Conservation (phyloP, 176 grass and related monocot species). For the Bothriochloa decipiens region DNA sequence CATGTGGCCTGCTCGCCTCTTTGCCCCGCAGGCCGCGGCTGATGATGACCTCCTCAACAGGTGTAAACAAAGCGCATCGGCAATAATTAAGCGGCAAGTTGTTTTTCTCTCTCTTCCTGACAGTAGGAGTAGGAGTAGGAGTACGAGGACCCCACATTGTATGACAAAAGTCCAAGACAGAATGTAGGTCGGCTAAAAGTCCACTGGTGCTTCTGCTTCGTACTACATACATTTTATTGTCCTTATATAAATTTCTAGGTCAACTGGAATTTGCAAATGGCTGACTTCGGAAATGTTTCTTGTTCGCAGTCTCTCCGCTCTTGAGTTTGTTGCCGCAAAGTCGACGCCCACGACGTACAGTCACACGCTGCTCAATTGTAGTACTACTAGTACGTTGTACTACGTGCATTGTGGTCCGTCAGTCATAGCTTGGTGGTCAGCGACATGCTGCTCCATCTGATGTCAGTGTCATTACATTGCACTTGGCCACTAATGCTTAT, state of each 20-base stretch:
- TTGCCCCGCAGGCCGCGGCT: background rate
- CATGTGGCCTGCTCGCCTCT: background rate
- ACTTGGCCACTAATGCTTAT: too few species aligned
- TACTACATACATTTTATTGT: background rate
- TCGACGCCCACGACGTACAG: background rate
- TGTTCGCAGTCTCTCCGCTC: background rate
- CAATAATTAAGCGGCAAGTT: background rate
- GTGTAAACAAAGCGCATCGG: background rate
- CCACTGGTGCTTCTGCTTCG: background rate
- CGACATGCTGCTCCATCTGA: background rate
- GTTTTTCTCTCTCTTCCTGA: background rate
- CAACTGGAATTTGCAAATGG: background rate
- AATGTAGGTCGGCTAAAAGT: conserved; percentile 24
- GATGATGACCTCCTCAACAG: background rate
- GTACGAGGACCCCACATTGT: background rate
- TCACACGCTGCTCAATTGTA: background rate
- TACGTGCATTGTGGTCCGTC: background rate
- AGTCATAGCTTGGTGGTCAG: background rate
- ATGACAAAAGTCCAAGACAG: background rate
- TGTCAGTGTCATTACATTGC: too few species aligned
- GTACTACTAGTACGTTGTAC: background rate
- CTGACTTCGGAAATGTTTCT: background rate
- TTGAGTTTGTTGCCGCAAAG: background rate
- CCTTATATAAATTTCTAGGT: background rate
- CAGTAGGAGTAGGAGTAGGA: too few species aligned